Evolutionary conservation across 768 basidiomycete species (phyloP).

Genomic region (Trametes coccinea): DNA sequence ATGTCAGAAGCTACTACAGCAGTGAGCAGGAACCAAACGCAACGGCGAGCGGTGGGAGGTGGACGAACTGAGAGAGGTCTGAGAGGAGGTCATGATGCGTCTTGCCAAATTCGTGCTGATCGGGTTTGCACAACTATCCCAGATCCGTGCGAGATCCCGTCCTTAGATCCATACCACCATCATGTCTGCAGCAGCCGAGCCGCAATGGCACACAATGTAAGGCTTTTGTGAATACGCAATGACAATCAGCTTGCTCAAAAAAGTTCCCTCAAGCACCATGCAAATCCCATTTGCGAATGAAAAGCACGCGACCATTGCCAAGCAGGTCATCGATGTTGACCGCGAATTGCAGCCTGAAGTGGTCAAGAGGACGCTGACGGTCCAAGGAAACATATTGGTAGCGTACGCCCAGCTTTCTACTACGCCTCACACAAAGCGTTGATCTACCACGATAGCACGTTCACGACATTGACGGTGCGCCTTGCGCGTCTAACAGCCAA

Average conservation of each 20-base stretch:
- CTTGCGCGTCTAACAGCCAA: constrained; percentile 84
- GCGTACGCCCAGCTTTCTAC: constrained; percentile 55
- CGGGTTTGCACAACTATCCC: not conserved
- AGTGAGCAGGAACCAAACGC: constrained; percentile 34
- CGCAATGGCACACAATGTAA: constrained; percentile 59
- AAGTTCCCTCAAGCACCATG: constrained; percentile 48
- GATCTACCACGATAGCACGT: constrained; percentile 49
- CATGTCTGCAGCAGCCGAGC: constrained; percentile 26
- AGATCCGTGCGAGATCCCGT: not conserved
- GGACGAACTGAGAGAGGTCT: no score
- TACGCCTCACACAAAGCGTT: not conserved
- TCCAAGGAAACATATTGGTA: constrained; percentile 67
- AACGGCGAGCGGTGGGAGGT: constrained; percentile 19
- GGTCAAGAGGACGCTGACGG: constrained; percentile 68
- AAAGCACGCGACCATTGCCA: constrained; percentile 79
- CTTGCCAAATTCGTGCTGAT: not conserved
- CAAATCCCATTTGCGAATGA: constrained; percentile 75
- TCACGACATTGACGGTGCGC: constrained; percentile 78
- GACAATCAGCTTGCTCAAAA: not conserved
- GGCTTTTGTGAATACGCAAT: constrained; percentile 16
- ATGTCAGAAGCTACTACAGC: not conserved
- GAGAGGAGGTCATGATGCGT: not conserved
- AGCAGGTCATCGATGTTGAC: constrained; percentile 85
- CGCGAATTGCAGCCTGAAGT: constrained; percentile 78
- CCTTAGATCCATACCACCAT: constrained; percentile 19